Evolutionary conservation across 2,329 filamentous ascomycete genomes (phyloP), one percentile per base, ranked within the genome.

Genomic region (Venturiaceae sp.): DNA sequence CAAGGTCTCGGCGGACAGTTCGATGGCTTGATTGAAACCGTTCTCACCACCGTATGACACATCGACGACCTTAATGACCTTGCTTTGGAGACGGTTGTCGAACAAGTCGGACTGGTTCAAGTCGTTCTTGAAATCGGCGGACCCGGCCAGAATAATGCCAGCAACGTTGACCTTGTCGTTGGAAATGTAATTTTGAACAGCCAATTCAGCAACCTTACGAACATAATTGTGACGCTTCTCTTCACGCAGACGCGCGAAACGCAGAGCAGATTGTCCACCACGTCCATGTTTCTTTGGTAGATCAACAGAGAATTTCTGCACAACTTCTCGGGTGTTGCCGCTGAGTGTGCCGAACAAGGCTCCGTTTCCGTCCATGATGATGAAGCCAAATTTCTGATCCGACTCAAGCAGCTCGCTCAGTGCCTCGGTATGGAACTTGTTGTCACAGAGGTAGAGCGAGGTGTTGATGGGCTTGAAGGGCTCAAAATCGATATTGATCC

Each of bases 381-480:
- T 99, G 79, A 99, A 99, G 58, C 94, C 94, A 67, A 99, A 99
- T 77, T 95, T 96, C 77, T 97, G 94, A 73, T 99, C 94, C 19
- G 92, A 96, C 77, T 99, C 94, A 65, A 99, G 86, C 69, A 99
- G 83, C 79, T 99, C 94, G 64, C 92, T 94, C 65, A 99, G 80
- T 19, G 94, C 92, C 76, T 99, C 94, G 60, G 94, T 99, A 73
- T 99, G 94, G 77, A 99, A 99, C 72, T 99, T 99, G 82, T 99
- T 99, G 84, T 99, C 94, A 79, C 94, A 99, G 62, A 99, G 89
- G 75, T 99, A 99, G 52, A 99, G 83, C 47, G 95, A 99, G 36
- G 94, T 99, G 77, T 99, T 99, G 84, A 99, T 99, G 62, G 94
- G 94, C 82, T 99, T 99, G 83, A 99, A 99, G 33, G 94, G 94